phyloP scores from a whole-genome alignment of 108 stramenopile genomes.

The Cylindrotheca fusiformis region DNA sequence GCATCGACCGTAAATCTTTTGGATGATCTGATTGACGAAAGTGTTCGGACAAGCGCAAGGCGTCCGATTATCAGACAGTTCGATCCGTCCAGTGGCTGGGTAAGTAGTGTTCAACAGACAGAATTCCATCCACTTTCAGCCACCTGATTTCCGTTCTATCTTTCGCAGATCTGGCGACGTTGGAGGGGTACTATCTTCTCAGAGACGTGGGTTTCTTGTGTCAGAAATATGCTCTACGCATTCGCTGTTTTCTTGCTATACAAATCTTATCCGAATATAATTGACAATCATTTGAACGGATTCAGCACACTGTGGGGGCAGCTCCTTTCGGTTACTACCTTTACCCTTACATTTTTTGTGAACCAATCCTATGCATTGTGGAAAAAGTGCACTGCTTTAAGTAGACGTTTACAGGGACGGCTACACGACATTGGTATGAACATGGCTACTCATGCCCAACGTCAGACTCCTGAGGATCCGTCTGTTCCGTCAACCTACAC shows the following conservation, averaged over 20 bases:
- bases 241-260: constrained; percentile 41
- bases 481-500: constrained; percentile 74
- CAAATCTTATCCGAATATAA: constrained; percentile 38
- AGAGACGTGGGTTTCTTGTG: constrained; percentile 77
- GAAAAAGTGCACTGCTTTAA: constrained; percentile 81
- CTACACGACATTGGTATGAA: constrained; percentile 88
- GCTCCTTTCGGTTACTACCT: constrained; percentile 79
- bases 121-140: no score
- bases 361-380: constrained; percentile 88
- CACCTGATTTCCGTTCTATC: no score
- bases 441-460: constrained; percentile 76
- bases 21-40: constrained; percentile 83
- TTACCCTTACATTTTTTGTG: constrained; percentile 90
- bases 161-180: constrained; percentile 86
- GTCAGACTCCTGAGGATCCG: constrained; percentile 48
- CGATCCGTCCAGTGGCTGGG: constrained; percentile 74
- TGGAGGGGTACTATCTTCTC: constrained; percentile 88
- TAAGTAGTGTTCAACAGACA: no score
- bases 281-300: constrained; percentile 34
- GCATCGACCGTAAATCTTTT: constrained; percentile 85
- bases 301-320: constrained; percentile 81
- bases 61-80: constrained; percentile 88
- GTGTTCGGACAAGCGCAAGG: constrained; percentile 67
- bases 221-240: constrained; percentile 68
- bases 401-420: constrained; percentile 78